phyloP scores from a whole-genome alignment of 129 eudicot species.

The Chrysanthemum makinoi region DNA sequence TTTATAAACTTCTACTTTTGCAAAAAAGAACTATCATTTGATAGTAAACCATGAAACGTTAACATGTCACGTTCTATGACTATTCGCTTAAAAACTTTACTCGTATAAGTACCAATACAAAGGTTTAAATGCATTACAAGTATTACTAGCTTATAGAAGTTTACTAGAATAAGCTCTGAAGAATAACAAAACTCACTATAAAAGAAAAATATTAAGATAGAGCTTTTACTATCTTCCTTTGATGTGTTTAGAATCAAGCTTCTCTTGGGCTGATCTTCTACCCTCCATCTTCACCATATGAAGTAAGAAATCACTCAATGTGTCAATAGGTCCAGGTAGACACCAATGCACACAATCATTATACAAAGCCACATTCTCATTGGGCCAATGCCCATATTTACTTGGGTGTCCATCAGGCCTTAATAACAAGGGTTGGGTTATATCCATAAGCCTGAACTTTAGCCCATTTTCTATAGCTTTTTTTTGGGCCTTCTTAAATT shows the following conservation, averaged over 20 bases:
- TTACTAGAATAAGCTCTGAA: constrained; percentile 10
- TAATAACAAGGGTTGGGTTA: constrained; percentile 49
- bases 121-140: not conserved
- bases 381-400: constrained; percentile 60
- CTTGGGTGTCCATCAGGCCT: constrained; percentile 82
- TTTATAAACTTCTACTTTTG: not conserved
- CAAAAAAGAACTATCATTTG: not conserved
- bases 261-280: constrained; percentile 24
- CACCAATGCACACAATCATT: constrained; percentile 72
- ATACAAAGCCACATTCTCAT: constrained; percentile 46
- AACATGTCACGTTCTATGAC: not conserved
- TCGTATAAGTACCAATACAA: not conserved
- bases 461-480: constrained; percentile 39
- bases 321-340: constrained; percentile 64
- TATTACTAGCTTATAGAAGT: constrained; percentile 11
- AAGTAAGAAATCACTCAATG: constrained; percentile 58
- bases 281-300: constrained; percentile 56
- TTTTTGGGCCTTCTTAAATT: constrained; percentile 38
- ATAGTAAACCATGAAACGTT: not conserved
- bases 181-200: not conserved
- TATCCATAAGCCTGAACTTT: constrained; percentile 48
- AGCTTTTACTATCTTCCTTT: constrained; percentile 16
- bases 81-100: not conserved
- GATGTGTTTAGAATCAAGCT: not conserved
- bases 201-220: not conserved